Percentiles rank a stretch among this genome's conserved stretches.
These are phyloP conservation scores for Colletotrichum lupini DNA, from an alignment of 2,329 filamentous ascomycete species.

Conservation along the genomic window DNA sequence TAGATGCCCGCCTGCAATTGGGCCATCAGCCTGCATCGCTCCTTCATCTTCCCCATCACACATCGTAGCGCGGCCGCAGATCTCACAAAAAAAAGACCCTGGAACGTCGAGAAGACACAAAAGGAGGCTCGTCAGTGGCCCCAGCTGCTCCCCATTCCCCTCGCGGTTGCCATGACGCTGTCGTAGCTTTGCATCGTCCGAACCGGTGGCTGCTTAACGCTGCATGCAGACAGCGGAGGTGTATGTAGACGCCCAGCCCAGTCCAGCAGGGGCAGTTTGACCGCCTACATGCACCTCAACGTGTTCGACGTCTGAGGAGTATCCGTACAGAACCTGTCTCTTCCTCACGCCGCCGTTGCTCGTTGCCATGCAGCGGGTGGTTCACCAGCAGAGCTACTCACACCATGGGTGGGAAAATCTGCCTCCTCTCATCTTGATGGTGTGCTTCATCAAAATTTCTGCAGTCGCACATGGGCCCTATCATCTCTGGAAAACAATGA, in stretches of 20 bases:
- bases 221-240: conserved; percentile 28
- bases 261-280: not conserved
- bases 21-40: not conserved
- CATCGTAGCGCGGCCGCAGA: conserved; percentile 10
- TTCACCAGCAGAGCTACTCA: not conserved
- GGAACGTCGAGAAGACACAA: not conserved
- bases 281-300: conserved; percentile 23
- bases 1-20: not conserved
- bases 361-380: not conserved
- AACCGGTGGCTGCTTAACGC: conserved; percentile 14
- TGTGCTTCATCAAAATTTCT: not conserved
- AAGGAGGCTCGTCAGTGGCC: conserved; percentile 5
- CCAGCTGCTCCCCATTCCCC: conserved; percentile 15
- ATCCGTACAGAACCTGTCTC: not conserved
- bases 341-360: not conserved
- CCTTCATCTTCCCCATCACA: conserved; percentile 17
- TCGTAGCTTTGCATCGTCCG: conserved; percentile 27
- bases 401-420: not conserved
- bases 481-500: not conserved
- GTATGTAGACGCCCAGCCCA: not conserved
- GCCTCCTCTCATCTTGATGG: not conserved
- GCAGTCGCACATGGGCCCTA: not conserved
- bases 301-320: not conserved
- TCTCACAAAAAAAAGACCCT: not conserved
- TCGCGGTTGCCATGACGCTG: conserved; percentile 36